phyloP scores from a whole-genome alignment of 179 eudicot species.

The Drosera spatulata region DNA sequence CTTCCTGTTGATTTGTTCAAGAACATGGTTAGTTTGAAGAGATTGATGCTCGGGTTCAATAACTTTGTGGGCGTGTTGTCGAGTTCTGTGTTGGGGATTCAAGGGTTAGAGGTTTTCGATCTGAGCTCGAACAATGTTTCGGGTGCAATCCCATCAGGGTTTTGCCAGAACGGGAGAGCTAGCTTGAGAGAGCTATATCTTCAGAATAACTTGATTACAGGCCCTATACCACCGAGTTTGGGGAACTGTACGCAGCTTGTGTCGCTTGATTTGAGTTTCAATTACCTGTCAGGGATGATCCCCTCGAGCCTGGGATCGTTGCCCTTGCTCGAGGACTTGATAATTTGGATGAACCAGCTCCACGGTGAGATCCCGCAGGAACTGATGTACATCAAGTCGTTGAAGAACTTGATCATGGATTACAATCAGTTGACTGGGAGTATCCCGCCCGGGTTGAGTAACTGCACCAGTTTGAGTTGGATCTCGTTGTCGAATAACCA shows the following conservation, averaged over 20 bases:
- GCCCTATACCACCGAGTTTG: slow-evolving; percentile 58
- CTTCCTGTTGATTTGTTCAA: slow-evolving; percentile 44
- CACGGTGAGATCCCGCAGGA: slow-evolving; percentile 75
- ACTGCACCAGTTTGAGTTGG: slow-evolving; percentile 74
- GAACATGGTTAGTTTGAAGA: slow-evolving; percentile 50
- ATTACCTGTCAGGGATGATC: slow-evolving; percentile 71
- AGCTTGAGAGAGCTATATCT: slow-evolving; percentile 68
- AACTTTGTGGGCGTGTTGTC: slow-evolving; percentile 65
- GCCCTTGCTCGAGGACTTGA: slow-evolving; percentile 54
- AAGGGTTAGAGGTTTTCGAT: slow-evolving; percentile 51
- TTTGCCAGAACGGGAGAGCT: slow-evolving; percentile 52
- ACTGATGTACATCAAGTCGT: slow-evolving; percentile 28
- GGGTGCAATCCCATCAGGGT: slow-evolving; percentile 61
- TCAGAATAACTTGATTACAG: slow-evolving; percentile 60
- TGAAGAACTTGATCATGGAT: slow-evolving; percentile 79
- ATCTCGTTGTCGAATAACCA: slow-evolving; percentile 79
- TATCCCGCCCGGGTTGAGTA: slow-evolving; percentile 65
- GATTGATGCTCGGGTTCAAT: slow-evolving; percentile 49
- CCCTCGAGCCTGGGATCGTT: slow-evolving; percentile 62
- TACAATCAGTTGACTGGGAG: slow-evolving; percentile 63
- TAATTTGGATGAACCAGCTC: slow-evolving; percentile 74
- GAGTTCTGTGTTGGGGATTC: slow-evolving; percentile 36
- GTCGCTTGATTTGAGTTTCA: slow-evolving; percentile 87
- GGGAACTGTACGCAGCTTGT: slow-evolving; percentile 71
- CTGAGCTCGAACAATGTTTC: slow-evolving; percentile 79